These are phyloP conservation scores for Phlegmacium glaucopus DNA, from an alignment of 768 basidiomycete genomes.

Conservation along the genomic window DNA sequence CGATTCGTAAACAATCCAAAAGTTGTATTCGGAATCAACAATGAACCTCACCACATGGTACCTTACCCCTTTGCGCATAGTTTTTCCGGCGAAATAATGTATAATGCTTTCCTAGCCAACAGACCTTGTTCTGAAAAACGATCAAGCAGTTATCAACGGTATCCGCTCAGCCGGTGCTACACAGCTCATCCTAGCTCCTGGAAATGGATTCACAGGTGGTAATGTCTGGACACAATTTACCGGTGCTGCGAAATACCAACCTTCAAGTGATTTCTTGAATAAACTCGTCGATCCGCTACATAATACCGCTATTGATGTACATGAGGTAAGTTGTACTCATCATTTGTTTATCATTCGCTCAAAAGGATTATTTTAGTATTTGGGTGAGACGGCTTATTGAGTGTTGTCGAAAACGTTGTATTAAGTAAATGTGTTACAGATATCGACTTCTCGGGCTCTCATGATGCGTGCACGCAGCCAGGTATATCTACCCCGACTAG, in stretches of 20 bases:
- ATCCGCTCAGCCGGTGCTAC: conserved; percentile 36
- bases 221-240: conserved; percentile 40
- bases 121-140: conserved; percentile 35
- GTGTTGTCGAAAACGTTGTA: no score
- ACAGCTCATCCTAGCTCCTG: conserved; percentile 44
- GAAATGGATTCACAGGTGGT: conserved; percentile 45
- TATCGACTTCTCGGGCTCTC: conserved; percentile 40
- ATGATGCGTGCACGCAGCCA: conserved; percentile 41
- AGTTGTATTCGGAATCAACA: conserved; percentile 46
- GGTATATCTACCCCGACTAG: conserved; percentile 15
- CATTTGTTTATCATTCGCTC: no score
- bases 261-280: conserved; percentile 41
- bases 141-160: conserved; percentile 43
- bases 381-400: conserved; percentile 7
- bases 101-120: conserved; percentile 28
- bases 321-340: no score
- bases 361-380: no score
- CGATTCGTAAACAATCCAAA: conserved; percentile 38
- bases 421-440: no score
- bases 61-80: background rate
- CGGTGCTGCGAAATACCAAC: conserved; percentile 27
- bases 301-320: conserved; percentile 45
- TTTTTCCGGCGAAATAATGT: no score
- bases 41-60: conserved; percentile 46
- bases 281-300: conserved; percentile 35